A percentile compares a stretch with the other conserved stretches of the same genome.
Conservation (phyloP, 768 basidiomycete species). For the Termitomyces sp. region DNA sequence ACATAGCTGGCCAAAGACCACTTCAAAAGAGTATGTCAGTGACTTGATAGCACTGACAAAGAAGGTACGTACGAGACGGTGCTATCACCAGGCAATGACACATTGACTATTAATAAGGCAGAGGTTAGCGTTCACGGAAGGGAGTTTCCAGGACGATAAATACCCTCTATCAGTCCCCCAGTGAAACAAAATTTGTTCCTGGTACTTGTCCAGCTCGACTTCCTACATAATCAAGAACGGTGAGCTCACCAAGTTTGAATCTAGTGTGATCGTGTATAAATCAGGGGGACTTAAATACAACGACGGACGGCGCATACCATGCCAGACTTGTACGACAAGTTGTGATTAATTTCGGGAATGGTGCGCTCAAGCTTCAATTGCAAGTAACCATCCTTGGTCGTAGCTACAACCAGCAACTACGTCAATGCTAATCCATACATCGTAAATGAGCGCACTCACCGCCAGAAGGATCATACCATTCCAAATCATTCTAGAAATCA, state of each 20-base stretch:
- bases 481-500: conserved; percentile 46
- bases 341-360: conserved; percentile 43
- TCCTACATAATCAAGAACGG: neutral
- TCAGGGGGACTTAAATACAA: neutral
- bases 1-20: conserved; percentile 39
- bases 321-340: conserved; percentile 59
- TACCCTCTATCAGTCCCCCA: conserved; percentile 61
- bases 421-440: neutral
- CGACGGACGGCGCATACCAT: conserved; percentile 33
- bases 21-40: conserved; percentile 12
- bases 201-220: neutral
- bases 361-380: conserved; percentile 62
- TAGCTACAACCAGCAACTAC: conserved; percentile 26
- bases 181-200: conserved; percentile 74
- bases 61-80: conserved; percentile 23
- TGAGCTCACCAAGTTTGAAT: neutral
- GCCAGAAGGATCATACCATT: conserved; percentile 73
- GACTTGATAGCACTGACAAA: neutral
- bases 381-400: conserved; percentile 66
- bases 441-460: conserved; percentile 15
- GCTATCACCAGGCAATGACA: conserved; percentile 28
- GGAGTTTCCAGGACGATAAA: conserved; percentile 10
- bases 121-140: neutral
- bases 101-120: conserved; percentile 18
- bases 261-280: conserved; percentile 20